Evolutionary conservation across 2,329 filamentous ascomycete species (phyloP).

Genomic region (Colletotrichum echinochloae): DNA sequence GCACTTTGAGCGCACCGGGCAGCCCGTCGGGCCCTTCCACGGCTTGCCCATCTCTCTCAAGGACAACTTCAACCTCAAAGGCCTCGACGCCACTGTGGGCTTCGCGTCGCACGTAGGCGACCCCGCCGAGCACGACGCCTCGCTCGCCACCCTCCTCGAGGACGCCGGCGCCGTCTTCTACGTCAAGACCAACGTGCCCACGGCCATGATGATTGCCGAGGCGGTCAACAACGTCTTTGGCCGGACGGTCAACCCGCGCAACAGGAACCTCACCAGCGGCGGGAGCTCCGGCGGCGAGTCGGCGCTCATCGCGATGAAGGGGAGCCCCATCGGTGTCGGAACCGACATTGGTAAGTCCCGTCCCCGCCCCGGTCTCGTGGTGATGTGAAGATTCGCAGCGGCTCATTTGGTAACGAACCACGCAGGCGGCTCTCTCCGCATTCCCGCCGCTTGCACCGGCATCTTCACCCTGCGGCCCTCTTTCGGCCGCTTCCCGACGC

Average conservation of each 20-base stretch:
- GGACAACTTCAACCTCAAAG: constrained; percentile 75
- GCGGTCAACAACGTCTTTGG: constrained; percentile 75
- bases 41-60: constrained; percentile 75
- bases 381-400: too few species aligned
- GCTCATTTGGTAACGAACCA: neutral
- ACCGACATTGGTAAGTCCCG: constrained; percentile 65
- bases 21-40: constrained; percentile 72
- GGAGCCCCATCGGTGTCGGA: constrained; percentile 71
- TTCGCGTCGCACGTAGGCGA: constrained; percentile 72
- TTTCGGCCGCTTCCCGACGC: constrained; percentile 69
- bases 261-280: constrained; percentile 69
- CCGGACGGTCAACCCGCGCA: constrained; percentile 71
- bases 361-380: too few species aligned
- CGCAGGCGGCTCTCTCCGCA: constrained; percentile 64
- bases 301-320: constrained; percentile 69
- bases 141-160: constrained; percentile 56
- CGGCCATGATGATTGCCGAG: constrained; percentile 77
- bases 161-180: constrained; percentile 65
- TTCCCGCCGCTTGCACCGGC: constrained; percentile 67
- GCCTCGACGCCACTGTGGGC: constrained; percentile 70
- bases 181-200: constrained; percentile 69
- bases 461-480: constrained; percentile 69
- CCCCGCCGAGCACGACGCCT: constrained; percentile 60
- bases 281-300: constrained; percentile 77
- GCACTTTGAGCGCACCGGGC: constrained; percentile 59